These are phyloP conservation scores for Leccinum uliginosum DNA, from an alignment of 768 basidiomycete genomes.

Conservation along the genomic window DNA sequence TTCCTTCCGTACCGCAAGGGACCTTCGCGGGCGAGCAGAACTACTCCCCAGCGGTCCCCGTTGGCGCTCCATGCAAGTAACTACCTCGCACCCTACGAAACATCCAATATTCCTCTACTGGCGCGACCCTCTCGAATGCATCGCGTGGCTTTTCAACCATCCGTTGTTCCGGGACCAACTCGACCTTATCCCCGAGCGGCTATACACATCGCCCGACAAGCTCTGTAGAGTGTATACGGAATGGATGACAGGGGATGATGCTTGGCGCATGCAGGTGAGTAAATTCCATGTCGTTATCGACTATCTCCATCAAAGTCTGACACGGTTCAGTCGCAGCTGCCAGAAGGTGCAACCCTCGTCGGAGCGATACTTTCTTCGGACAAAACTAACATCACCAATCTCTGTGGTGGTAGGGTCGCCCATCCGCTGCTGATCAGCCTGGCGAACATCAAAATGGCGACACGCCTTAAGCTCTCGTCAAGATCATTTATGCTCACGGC, in stretches of 20 bases:
- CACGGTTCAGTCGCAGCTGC: background rate
- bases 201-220: background rate
- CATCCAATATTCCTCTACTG: background rate
- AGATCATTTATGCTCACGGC: background rate
- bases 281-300: background rate
- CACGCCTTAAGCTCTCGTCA: background rate
- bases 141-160: background rate
- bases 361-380: background rate
- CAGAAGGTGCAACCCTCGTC: background rate
- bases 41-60: background rate
- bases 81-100: background rate
- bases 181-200: background rate
- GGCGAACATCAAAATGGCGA: background rate
- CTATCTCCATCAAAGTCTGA: background rate
- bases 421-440: background rate
- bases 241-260: background rate
- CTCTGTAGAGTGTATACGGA: background rate
- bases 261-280: background rate
- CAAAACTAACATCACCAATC: background rate
- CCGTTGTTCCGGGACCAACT: background rate
- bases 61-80: background rate
- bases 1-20: background rate
- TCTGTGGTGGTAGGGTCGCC: background rate
- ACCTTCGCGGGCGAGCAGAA: background rate
- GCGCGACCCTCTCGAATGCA: background rate